Evolutionary conservation across 495 filamentous ascomycete species (phyloP).

Genomic region (Apiosordaria backusii): DNA sequence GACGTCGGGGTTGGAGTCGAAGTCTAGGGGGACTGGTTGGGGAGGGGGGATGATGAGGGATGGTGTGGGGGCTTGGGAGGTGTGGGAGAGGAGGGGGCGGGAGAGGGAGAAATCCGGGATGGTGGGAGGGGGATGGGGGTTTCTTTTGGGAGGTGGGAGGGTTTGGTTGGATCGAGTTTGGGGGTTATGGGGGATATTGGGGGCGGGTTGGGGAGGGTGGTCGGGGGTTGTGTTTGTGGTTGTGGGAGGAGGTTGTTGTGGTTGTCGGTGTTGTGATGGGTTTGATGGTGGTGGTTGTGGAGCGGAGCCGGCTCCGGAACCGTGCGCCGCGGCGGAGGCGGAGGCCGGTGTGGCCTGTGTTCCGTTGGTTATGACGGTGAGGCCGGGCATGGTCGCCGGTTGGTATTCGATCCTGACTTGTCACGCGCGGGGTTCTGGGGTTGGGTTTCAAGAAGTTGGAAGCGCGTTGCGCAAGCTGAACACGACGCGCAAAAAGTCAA

Average conservation of each 20-base stretch:
- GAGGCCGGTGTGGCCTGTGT: slow-evolving; percentile 6
- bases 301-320: slow-evolving; percentile 3
- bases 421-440: neutral
- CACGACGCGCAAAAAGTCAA: neutral
- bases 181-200: slow-evolving; percentile 48
- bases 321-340: slow-evolving; percentile 6
- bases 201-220: slow-evolving; percentile 25
- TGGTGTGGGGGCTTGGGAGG: slow-evolving; percentile 33
- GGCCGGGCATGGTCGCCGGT: slow-evolving; percentile 26
- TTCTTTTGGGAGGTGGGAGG: slow-evolving; percentile 3
- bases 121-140: neutral
- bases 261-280: neutral
- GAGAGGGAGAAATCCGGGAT: slow-evolving; percentile 29
- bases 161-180: slow-evolving; percentile 25
- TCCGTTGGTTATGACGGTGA: slow-evolving; percentile 25
- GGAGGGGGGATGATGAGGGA: slow-evolving; percentile 46
- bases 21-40: slow-evolving; percentile 60
- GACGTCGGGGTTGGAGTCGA: slow-evolving; percentile 77
- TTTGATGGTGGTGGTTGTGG: neutral
- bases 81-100: slow-evolving; percentile 43
- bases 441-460: neutral
- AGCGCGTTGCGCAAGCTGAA: neutral
- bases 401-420: neutral
- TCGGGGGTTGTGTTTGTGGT: neutral
- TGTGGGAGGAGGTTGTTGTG: neutral